A percentile compares a stretch with the other conserved stretches of the same genome.
phyloP scores from a whole-genome alignment of 177 flowering plant species.

The Telopea speciosissima region DNA sequence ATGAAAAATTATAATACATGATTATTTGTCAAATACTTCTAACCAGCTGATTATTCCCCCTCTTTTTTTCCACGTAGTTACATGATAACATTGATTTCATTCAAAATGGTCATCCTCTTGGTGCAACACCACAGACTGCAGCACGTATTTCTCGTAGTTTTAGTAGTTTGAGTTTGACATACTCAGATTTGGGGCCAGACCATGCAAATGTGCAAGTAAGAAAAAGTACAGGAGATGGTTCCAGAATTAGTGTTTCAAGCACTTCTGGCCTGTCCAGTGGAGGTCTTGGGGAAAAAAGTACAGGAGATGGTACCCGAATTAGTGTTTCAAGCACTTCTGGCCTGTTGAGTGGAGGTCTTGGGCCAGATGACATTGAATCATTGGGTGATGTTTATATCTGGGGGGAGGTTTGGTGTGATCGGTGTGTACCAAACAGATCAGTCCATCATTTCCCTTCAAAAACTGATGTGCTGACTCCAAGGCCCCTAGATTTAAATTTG shows the following conservation, averaged over 20 bases:
- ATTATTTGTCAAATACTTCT: no score
- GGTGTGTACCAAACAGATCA: slow-evolving; percentile 28
- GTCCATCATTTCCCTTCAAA: slow-evolving; percentile 17
- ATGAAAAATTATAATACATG: not conserved
- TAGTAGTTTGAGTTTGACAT: not conserved
- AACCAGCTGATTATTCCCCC: no score
- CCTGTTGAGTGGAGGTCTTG: slow-evolving; percentile 61
- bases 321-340: slow-evolving; percentile 69
- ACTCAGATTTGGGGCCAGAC: not conserved
- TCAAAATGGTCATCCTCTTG: slow-evolving; percentile 1
- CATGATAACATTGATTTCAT: not conserved
- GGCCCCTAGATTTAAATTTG: not conserved
- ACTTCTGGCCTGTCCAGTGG: slow-evolving; percentile 60
- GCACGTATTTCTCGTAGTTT: not conserved
- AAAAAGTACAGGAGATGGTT: slow-evolving; percentile 34
- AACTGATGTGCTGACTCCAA: slow-evolving; percentile 1
- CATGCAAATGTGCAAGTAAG: slow-evolving; percentile 3
- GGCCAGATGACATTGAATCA: slow-evolving; percentile 65
- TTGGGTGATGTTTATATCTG: slow-evolving; percentile 66
- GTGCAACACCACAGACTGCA: not conserved
- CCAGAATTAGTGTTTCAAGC: slow-evolving; percentile 62
- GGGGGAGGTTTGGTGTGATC: slow-evolving; percentile 62
- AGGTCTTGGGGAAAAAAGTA: no score
- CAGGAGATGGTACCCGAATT: slow-evolving; percentile 47
- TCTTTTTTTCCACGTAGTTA: not conserved